Percentiles rank a stretch among this genome's conserved stretches.
Evolutionary conservation across 2,329 filamentous ascomycete genomes (phyloP).

Genomic region (Bertia moriformis): DNA sequence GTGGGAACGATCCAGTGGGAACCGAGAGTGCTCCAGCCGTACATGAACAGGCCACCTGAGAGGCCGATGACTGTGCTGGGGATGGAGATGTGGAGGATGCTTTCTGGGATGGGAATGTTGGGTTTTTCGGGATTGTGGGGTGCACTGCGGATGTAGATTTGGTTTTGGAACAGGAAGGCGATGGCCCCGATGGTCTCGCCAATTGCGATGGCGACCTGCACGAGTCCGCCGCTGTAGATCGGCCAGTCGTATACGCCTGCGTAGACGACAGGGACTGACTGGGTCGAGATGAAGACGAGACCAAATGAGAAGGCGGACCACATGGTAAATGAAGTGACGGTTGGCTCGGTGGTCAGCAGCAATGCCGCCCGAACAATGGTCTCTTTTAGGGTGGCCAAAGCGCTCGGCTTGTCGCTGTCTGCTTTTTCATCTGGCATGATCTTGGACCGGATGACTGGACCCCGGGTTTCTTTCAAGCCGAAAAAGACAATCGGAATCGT

Average conservation of each 20-base stretch:
- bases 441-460: constrained; percentile 30
- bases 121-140: constrained; percentile 17
- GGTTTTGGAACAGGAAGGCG: constrained; percentile 8
- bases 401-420: no score
- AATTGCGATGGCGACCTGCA: constrained; percentile 3
- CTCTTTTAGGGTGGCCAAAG: no score
- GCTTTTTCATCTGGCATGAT: no score
- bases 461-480: constrained; percentile 28
- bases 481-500: constrained; percentile 21
- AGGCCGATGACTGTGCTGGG: constrained; percentile 27
- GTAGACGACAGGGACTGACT: constrained; percentile 9
- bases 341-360: constrained; percentile 31
- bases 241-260: constrained; percentile 7
- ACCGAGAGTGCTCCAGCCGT: constrained; percentile 29
- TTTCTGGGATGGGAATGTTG: constrained; percentile 23
- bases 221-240: constrained; percentile 3
- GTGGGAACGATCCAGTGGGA: constrained; percentile 31
- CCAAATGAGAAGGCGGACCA: constrained; percentile 19
- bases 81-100: constrained; percentile 25
- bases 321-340: constrained; percentile 28
- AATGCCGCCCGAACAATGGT: constrained; percentile 16
- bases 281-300: constrained; percentile 10
- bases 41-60: constrained; percentile 31
- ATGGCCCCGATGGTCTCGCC: constrained; percentile 4
- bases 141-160: constrained; percentile 23